phyloP scores from a whole-genome alignment of 495 filamentous ascomycete species.

The Penicillium parvum region DNA sequence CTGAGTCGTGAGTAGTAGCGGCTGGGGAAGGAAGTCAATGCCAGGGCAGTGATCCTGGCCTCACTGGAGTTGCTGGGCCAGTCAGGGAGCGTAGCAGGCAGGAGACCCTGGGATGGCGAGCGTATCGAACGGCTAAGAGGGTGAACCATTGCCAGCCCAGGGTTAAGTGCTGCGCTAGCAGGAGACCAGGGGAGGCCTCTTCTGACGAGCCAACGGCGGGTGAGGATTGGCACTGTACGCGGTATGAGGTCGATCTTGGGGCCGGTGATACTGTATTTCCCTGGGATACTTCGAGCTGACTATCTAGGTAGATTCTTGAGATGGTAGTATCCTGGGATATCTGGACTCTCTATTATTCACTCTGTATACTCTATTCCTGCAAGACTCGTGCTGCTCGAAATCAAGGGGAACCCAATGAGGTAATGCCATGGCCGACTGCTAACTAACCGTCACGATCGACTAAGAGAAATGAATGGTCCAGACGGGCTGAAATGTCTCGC shows the following conservation, averaged over 20 bases:
- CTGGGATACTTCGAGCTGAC: too few relatives aligned
- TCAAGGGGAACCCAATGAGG: slow-evolving; percentile 5
- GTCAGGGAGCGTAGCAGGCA: slow-evolving; percentile 17
- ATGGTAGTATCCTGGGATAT: too few relatives aligned
- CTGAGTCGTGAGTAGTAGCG: slow-evolving; percentile 11
- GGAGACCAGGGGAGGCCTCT: slow-evolving; percentile 12
- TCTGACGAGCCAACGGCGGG: slow-evolving; percentile 20
- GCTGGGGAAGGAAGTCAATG: slow-evolving; percentile 21
- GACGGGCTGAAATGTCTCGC: slow-evolving; percentile 9
- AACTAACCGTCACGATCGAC: too few relatives aligned
- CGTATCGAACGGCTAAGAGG: slow-evolving; percentile 20
- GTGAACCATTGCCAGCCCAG: slow-evolving; percentile 21
- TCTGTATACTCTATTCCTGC: background rate
- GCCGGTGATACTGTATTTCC: too few relatives aligned
- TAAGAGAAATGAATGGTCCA: background rate
- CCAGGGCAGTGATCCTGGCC: slow-evolving; percentile 26
- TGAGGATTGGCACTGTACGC: slow-evolving; percentile 10
- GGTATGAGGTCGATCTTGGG: slow-evolving; percentile 20
- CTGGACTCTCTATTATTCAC: too few relatives aligned
- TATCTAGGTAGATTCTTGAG: too few relatives aligned
- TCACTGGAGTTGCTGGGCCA: slow-evolving; percentile 23
- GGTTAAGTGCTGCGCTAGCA: slow-evolving; percentile 20
- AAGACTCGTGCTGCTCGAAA: background rate
- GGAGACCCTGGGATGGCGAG: slow-evolving; percentile 29
- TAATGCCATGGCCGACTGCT: too few relatives aligned